A percentile compares a stretch with the other conserved stretches of the same genome.
Conservation (phyloP, 2,329 filamentous ascomycete species). For the Fonsecaea nubica region DNA sequence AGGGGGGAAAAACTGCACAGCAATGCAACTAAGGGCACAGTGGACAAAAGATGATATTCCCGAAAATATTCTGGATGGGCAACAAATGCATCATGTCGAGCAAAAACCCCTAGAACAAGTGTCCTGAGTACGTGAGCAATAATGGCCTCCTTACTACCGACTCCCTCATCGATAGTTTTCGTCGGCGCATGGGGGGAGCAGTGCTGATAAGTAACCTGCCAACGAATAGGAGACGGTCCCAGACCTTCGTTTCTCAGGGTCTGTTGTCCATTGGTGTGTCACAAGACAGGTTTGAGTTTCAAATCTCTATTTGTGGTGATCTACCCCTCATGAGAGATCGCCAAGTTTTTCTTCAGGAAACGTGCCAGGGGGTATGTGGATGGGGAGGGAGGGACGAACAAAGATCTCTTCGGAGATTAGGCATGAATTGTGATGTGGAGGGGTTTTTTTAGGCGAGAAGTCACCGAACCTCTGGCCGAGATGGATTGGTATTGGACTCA, state of each 20-base stretch:
- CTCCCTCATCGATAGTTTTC: background rate
- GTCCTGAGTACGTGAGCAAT: background rate
- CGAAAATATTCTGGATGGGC: background rate
- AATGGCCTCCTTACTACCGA: background rate
- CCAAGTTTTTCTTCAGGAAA: background rate
- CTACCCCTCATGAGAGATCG: background rate
- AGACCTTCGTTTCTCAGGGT: background rate
- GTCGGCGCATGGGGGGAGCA: background rate
- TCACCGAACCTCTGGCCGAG: background rate
- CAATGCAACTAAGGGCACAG: background rate
- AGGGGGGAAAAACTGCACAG: background rate
- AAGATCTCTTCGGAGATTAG: background rate
- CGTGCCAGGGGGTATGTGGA: background rate
- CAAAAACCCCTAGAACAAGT: background rate
- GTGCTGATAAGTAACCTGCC: background rate
- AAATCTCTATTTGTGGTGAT: background rate
- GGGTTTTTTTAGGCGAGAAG: background rate
- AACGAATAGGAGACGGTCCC: background rate
- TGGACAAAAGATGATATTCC: background rate
- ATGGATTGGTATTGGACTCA: background rate
- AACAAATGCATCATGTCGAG: background rate
- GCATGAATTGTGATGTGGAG: background rate
- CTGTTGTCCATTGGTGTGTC: background rate
- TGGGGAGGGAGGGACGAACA: too few species aligned
- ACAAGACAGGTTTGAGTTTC: background rate